These are phyloP conservation scores for Boletus subparvulus DNA, from an alignment of 768 basidiomycete genomes.

Conservation along the genomic window DNA sequence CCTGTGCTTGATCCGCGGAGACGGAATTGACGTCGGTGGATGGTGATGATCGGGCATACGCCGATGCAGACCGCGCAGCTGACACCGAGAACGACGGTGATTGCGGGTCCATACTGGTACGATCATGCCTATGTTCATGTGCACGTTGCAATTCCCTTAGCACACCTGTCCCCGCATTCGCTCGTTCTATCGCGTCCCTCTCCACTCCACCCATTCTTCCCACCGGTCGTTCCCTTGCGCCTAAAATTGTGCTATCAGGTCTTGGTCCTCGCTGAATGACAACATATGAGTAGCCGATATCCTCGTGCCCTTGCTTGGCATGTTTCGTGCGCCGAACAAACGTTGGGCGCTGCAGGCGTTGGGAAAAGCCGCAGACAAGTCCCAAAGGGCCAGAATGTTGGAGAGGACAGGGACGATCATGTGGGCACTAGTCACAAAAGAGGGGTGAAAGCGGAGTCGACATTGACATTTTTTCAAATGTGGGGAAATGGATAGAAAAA, in stretches of 20 bases:
- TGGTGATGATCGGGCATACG: constrained; percentile 14
- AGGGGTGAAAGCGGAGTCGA: constrained; percentile 1
- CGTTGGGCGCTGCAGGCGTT: constrained; percentile 81
- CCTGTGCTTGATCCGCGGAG: constrained; percentile 22
- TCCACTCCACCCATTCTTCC: constrained; percentile 33
- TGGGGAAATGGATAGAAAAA: constrained; percentile 9
- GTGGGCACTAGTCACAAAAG: constrained; percentile 68
- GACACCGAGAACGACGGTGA: constrained; percentile 24
- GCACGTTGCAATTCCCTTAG: constrained; percentile 27
- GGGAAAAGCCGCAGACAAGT: constrained; percentile 79
- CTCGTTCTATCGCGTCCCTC: constrained; percentile 31
- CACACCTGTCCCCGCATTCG: constrained; percentile 13
- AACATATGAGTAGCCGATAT: constrained; percentile 86
- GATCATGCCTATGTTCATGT: constrained; percentile 20
- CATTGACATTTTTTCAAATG: constrained; percentile 17
- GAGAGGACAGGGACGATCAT: constrained; percentile 84
- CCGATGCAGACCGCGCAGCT: constrained; percentile 5
- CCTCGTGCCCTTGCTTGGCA: constrained; percentile 79
- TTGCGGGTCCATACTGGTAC: constrained; percentile 21
- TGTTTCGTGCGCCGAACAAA: constrained; percentile 91
- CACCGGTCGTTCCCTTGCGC: constrained; percentile 11
- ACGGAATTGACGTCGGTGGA: constrained; percentile 19
- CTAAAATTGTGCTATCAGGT: constrained; percentile 38
- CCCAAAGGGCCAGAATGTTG: constrained; percentile 50
- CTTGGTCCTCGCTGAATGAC: constrained; percentile 79